phyloP scores from a whole-genome alignment of 2,329 filamentous ascomycete species.

The Thelonectria olida region DNA sequence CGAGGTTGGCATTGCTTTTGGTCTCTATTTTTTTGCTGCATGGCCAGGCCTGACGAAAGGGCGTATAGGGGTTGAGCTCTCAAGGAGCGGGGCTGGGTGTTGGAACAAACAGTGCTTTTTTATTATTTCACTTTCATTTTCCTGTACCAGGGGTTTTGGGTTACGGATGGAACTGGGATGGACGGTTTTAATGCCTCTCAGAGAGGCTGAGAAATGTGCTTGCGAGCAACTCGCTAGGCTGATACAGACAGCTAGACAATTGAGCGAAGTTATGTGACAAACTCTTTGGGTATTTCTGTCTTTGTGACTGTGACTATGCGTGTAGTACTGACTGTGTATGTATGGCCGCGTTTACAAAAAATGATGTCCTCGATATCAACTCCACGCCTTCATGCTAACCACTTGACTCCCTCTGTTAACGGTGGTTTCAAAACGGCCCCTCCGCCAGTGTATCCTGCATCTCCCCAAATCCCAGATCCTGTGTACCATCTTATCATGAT shows the following conservation, averaged over 20 bases:
- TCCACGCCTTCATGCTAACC: slow-evolving; percentile 20
- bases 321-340: background rate
- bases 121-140: too few species aligned
- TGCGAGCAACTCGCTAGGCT: slow-evolving; percentile 9
- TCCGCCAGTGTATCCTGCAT: slow-evolving; percentile 8
- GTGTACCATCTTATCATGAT: slow-evolving; percentile 11
- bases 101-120: too few species aligned
- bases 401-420: slow-evolving; percentile 7
- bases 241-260: slow-evolving; percentile 22
- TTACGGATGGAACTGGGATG: slow-evolving; percentile 1
- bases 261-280: slow-evolving; percentile 23
- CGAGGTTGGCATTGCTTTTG: too few species aligned
- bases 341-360: slow-evolving; percentile 15
- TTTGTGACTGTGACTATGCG: slow-evolving; percentile 24
- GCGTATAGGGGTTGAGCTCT: slow-evolving; percentile 27
- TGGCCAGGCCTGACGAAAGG: slow-evolving; percentile 26
- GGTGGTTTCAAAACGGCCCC: slow-evolving; percentile 6
- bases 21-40: slow-evolving; percentile 23
- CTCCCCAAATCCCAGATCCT: background rate
- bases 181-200: background rate
- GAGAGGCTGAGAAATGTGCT: slow-evolving; percentile 1
- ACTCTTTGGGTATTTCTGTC: slow-evolving; percentile 25
- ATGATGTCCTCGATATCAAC: slow-evolving; percentile 29
- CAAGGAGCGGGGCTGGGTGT: slow-evolving; percentile 1
- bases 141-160: slow-evolving; percentile 12